Evolutionary conservation across 1,284 basidiomycete species (phyloP), one percentile per base, ranked within the genome.

Genomic region (Naganishia sp.): DNA sequence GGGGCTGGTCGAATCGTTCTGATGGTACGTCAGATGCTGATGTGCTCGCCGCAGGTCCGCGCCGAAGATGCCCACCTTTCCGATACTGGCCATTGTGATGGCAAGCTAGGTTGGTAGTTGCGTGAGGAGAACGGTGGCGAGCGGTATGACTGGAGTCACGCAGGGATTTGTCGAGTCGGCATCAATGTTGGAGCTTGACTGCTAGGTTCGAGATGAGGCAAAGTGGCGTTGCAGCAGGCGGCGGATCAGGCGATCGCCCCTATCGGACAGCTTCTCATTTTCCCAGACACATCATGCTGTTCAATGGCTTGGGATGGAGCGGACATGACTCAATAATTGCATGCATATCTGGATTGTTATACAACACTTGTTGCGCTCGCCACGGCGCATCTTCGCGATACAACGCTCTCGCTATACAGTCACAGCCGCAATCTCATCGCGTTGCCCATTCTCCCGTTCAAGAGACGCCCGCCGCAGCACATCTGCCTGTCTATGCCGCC

Each of bases 401-500:
- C 6, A 49, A n/a, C 21, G 25, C 17, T 23, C 7, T 49, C 6
- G 9, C 31, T 25, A 52, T 9, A 28, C 25, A 31, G 31, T 18
- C 18, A 32, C 50, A 10, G 25, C 50, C 3, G 50, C 50, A 28
- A 18, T 15, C 31, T 52, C 25, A 3, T 31, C 25, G n/a, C 25
- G n/a, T 28, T 23, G 21, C 21, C 6, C 9, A 31, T 43, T 47
- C 18, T 49, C 39, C 15, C 28, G n/a, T 42, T 5, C 32, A 3
- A 35, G 23, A 18, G 61, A 45, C 13, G 17, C 35, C 56, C 35
- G 65, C 39, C 52, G 58, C 9, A 55, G 65, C 9, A 66, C 23
- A 17, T 66, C 65, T 10, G 32, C 28, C 45, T 47, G 58, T 23
- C 58, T 53, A 25, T 55, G 55, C 23, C 42, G 52, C 65, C 65